Base-by-base conservation (phyloP, 140 eudicot species). In the Oenanthe javanica region DNA sequence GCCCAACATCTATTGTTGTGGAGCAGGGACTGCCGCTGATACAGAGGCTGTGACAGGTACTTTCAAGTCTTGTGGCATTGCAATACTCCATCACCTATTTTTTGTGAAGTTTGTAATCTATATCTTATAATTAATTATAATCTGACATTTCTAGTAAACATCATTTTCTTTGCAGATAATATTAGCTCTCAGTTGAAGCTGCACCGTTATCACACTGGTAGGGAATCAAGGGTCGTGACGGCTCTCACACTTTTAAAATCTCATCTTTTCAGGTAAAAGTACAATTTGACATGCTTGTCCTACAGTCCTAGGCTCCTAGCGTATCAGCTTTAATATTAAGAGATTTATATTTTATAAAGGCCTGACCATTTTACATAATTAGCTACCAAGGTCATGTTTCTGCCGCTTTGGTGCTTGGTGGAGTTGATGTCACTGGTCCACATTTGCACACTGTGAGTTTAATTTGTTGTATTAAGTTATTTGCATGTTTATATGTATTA, bases 11-110 rank as follows among this genome's bases (percentile, higher is more conserved):
- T 95, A 92, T 80, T 95, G 99, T 75, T 95, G 99, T 88, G 99
- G 99, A 81, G 98, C 98, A 75, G 97, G 98, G 84, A 94, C 99
- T 77, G 99, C 99, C 79, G 99, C 99, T 78, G 97, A 94, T 85
- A 92, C 97, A 48, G 99, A 95, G 84, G 97, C 97, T 1, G 97
- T 92, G 57, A 95, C 97, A 75, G 99, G 97, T 95, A 84, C 50
- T 73, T 71, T 15, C 23, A 61, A 73, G 63, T 54, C 42, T 38
- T 76, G 48, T 61, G 13, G 82, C 64, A 67, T 15, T 36, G 43
- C 19, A 21, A 31, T 31, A 36, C 46, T 67, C 74, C n/a, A 14
- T 67, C 31, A 16, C 74, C 46, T 11, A 67, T 4, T 3, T 12
- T 31, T 12, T 67, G 0, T 36, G 74, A 36, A 31, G 46, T 36